A percentile compares a stretch with the other conserved stretches of the same genome.
phyloP scores from a whole-genome alignment of 495 filamentous ascomycete genomes.

The Neurospora sp. region DNA sequence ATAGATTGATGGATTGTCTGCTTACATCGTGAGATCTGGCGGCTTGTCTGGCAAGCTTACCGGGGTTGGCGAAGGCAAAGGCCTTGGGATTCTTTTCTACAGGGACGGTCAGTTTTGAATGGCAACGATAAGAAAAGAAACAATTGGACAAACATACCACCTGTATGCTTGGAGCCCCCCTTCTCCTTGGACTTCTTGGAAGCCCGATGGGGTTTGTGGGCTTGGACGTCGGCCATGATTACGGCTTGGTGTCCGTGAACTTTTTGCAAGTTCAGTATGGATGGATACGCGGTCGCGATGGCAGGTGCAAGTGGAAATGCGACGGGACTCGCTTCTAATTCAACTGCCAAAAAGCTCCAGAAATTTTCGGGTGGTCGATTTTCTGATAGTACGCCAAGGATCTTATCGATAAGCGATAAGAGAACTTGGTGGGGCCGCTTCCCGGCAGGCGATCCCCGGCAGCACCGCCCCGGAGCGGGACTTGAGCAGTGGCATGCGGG shows the following conservation, averaged over 20 bases:
- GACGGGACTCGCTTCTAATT: not conserved
- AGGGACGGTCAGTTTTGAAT: not conserved
- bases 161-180: conserved; percentile 53
- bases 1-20: not conserved
- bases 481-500: not conserved
- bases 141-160: conserved; percentile 11
- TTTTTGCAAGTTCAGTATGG: not conserved
- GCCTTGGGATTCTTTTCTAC: conserved; percentile 81
- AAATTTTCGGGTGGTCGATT: conserved; percentile 20
- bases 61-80: conserved; percentile 77
- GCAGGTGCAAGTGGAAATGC: conserved; percentile 4
- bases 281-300: not conserved
- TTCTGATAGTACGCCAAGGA: conserved; percentile 1
- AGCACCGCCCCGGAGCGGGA: not conserved
- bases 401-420: conserved; percentile 17
- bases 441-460: not conserved
- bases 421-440: conserved; percentile 3
- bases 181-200: conserved; percentile 85
- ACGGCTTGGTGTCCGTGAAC: conserved; percentile 3
- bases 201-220: conserved; percentile 75
- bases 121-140: too few relatives aligned
- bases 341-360: conserved; percentile 12
- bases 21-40: conserved; percentile 85
- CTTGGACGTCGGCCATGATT: conserved; percentile 63
- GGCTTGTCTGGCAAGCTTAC: conserved; percentile 71